Base-by-base conservation (phyloP, 371 early-diverging fungal species). In the Mucor mucedo region DNA sequence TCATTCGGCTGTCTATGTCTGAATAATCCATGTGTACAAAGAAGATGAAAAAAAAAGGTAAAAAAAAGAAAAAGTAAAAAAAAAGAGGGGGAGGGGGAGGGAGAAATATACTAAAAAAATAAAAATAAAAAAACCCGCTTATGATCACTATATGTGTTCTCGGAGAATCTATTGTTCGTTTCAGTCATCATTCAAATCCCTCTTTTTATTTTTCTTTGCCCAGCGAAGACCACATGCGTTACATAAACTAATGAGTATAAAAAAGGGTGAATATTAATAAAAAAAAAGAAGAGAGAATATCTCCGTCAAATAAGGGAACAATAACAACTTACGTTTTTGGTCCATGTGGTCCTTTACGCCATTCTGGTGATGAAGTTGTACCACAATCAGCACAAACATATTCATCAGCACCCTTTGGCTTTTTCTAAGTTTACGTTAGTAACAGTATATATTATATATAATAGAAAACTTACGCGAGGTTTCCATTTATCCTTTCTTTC, bases 341-440 rank as follows among this genome's bases (percentile, higher is more conserved):
- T 21, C 92, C 92, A 58, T 86, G 85, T 47, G 90, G 91, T 3
- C 92, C 92, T 56, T 88, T 83, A 45, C 93, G 82, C 93, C 95
- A 94, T 58, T 89, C 89, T 14, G 93, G 92, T 0, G 93, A 92
- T 35, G 87, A 84, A 1, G 89, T 89, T 39, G 89, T 88, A 48
- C 83, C 83, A 79, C 94, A 94, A 42, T 83, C 83, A 16, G 74
- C 66, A 52, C 80, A 80, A 16, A 78, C 80, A 57, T 73, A 66
- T 58, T 77, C 77, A 58, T 78, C 78, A 33, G 71, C 65, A 9
- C 62, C 77, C 52, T 78, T 76, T 13, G 64, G 61, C 35, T 75
- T 78, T 56, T 78, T 73, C 63, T 65, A 55, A 21, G 47, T 47
- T 21, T 47, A 21, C 21, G 21, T 16, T 47, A 21, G 8, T 16